Percentiles rank a stretch among this genome's conserved stretches.
phyloP scores from a whole-genome alignment of 2,329 filamentous ascomycete species.

The Cercospora janseana region DNA sequence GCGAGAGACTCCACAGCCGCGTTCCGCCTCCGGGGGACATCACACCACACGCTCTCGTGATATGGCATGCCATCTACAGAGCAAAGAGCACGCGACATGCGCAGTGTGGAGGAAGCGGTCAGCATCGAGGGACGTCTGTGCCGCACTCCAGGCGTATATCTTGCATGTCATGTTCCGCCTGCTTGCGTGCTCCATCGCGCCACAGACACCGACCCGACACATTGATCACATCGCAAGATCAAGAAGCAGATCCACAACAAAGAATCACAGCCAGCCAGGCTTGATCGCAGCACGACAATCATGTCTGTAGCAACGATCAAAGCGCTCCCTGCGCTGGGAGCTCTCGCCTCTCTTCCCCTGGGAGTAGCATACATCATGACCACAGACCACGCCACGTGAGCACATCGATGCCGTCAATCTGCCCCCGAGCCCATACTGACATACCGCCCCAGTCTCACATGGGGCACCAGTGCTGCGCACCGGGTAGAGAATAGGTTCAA shows the following conservation, averaged over 20 bases:
- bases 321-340: conserved; percentile 8
- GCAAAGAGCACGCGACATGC: background rate
- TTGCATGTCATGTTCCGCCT: background rate
- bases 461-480: conserved; percentile 9
- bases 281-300: background rate
- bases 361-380: conserved; percentile 18
- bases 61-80: conserved; percentile 4
- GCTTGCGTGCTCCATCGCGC: background rate
- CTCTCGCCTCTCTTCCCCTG: conserved; percentile 13
- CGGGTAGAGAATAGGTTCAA: conserved; percentile 15
- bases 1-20: background rate
- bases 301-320: conserved; percentile 17
- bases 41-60: conserved; percentile 11
- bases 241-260: background rate
- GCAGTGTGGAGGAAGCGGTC: background rate
- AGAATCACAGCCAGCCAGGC: background rate
- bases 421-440: background rate
- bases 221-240: background rate
- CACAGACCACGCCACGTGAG: conserved; percentile 16
- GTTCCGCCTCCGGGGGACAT: background rate
- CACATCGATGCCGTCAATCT: background rate
- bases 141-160: conserved; percentile 2
- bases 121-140: background rate
- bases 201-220: background rate
- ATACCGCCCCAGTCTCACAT: conserved; percentile 5